Evolutionary conservation across 257 asterid genomes (phyloP), one percentile per base, ranked within the genome.

Genomic region (Lycium barbarum): DNA sequence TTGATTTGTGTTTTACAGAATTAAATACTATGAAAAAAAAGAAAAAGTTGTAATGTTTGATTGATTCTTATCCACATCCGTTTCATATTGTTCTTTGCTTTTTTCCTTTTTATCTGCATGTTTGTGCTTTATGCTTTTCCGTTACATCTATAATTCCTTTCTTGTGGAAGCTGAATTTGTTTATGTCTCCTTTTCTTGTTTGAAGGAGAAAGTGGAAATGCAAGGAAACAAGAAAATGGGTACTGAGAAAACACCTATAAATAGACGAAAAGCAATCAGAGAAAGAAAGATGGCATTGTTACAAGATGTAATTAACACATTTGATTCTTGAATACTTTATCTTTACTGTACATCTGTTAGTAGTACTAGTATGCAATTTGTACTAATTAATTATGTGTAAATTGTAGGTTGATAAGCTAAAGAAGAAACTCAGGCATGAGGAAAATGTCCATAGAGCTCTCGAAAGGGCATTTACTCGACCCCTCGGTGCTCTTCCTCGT

Each of bases 361-460:
- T 84, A 81, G 81, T 74, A 2, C 12, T 38, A 13, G 18, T 84
- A 70, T 45, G 4, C 13, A 9, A 66, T 71, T 67, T 49, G 18
- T 59, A 33, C 68, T 0, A 49, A 26, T 45, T 26, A 0, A 3
- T 22, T 22, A 14, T 53, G 15, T 26, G 82, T 14, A 76, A 76
- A 74, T 59, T 86, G 83, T 74, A 96, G 99, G 97, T 96, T 87
- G 98, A 95, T 86, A 93, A 91, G 92, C 90, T 96, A 12, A 96
- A 96, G 94, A 94, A 89, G 93, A 92, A 89, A 85, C 95, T 96
- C 54, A 90, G 94, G 73, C 98, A 95, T 47, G 99, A 96, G 85
- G 98, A 96, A 83, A 93, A 94, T 89, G 96, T 96, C 67, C 99
- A 95, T 84, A 89, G 98, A 89, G 99, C 99, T 83, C 87, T 96